These are phyloP conservation scores for Leptomonas seymouri DNA, from an alignment of 208 protist genomes.

Conservation along the genomic window DNA sequence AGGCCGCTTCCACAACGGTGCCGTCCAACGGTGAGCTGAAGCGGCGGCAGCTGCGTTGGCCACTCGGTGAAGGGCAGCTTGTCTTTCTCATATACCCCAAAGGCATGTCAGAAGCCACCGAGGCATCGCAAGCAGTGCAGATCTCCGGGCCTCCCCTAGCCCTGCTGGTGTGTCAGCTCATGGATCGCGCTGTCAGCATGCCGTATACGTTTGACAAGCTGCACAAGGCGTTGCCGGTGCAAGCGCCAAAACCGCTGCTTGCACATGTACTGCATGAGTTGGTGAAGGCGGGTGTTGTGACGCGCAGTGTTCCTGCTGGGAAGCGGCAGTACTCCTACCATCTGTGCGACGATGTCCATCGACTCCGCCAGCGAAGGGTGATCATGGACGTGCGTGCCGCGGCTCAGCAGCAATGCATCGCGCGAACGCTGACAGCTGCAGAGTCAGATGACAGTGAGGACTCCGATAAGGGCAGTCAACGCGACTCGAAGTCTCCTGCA, in stretches of 20 bases:
- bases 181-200: conserved; percentile 34
- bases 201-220: conserved; percentile 50
- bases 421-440: conserved; percentile 21
- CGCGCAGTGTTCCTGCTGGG: conserved; percentile 35
- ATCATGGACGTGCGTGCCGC: conserved; percentile 46
- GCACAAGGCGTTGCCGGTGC: conserved; percentile 43
- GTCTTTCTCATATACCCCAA: conserved; percentile 40
- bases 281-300: conserved; percentile 52
- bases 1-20: conserved; percentile 18
- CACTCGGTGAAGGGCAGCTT: conserved; percentile 38
- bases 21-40: conserved; percentile 19
- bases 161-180: conserved; percentile 55
- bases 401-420: conserved; percentile 37
- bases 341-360: conserved; percentile 34
- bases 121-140: conserved; percentile 20
- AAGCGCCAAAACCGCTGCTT: conserved; percentile 50
- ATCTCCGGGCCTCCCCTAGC: conserved; percentile 55
- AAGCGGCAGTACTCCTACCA: conserved; percentile 43
- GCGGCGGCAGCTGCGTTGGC: conserved; percentile 42
- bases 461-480: conserved; percentile 10
- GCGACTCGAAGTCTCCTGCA: conserved; percentile 14
- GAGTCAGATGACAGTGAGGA: conserved; percentile 14
- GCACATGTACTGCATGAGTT: conserved; percentile 54
- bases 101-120: background rate
- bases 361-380: conserved; percentile 43